phyloP scores from a whole-genome alignment of 768 basidiomycete species.

The Russula olivacea region DNA sequence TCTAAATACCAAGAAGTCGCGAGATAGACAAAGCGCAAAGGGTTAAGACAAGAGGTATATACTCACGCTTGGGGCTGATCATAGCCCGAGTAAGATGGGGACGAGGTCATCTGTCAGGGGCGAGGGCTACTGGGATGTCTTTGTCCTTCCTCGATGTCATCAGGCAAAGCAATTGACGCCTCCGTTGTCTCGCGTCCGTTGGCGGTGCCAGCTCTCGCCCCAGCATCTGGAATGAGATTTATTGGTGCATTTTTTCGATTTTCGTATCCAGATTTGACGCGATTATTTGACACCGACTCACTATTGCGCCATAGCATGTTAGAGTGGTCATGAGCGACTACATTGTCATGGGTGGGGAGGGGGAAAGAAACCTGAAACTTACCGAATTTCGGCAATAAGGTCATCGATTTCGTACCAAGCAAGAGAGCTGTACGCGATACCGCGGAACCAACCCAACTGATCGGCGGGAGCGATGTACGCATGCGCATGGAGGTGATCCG shows the following conservation, averaged over 20 bases:
- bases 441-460: constrained; percentile 66
- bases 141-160: constrained; percentile 26
- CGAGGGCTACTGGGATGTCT: not conserved
- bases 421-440: constrained; percentile 56
- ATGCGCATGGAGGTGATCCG: constrained; percentile 74
- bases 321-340: not conserved
- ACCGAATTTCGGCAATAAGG: constrained; percentile 79
- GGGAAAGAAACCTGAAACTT: constrained; percentile 26
- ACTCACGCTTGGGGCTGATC: not conserved
- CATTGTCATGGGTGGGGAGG: not conserved
- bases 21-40: not conserved
- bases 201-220: constrained; percentile 57
- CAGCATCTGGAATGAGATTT: constrained; percentile 65
- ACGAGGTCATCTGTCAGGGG: not conserved
- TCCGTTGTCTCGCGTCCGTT: constrained; percentile 60
- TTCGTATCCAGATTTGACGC: constrained; percentile 68
- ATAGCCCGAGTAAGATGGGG: not conserved
- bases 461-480: constrained; percentile 64
- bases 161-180: constrained; percentile 40
- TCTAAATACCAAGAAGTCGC: not conserved
- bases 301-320: constrained; percentile 33
- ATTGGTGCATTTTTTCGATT: constrained; percentile 59
- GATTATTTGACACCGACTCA: constrained; percentile 76
- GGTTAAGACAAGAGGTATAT: not conserved
- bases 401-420: constrained; percentile 77